Conservation (phyloP, 139 green algal species). For the Chlamydomonas schloesseri region DNA sequence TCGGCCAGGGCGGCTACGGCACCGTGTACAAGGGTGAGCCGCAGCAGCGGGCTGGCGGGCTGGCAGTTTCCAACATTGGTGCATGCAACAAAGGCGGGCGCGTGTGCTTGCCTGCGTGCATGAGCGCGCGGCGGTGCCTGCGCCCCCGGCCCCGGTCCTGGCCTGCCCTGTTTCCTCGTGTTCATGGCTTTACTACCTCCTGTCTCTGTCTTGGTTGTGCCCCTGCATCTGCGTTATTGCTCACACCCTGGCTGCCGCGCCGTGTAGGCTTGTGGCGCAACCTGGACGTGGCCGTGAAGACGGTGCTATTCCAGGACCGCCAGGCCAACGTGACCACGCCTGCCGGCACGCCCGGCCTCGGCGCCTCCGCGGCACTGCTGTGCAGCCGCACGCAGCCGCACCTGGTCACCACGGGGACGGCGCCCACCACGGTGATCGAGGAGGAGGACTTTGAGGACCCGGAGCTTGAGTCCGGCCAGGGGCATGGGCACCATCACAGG, state of each 20-base stretch:
- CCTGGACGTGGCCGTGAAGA: slow-evolving; percentile 64
- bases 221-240: no score
- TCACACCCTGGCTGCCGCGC: no score
- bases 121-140: no score
- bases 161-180: no score
- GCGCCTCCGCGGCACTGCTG: neutral
- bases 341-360: neutral
- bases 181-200: no score
- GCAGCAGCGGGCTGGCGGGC: no score
- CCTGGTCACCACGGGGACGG: neutral
- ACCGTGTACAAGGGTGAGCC: slow-evolving; percentile 43
- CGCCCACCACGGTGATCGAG: neutral
- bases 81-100: no score
- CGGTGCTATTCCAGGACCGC: slow-evolving; percentile 61
- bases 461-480: neutral
- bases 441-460: neutral
- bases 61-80: no score
- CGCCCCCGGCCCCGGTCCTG: no score
- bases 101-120: no score
- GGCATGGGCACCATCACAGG: no score
- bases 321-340: neutral
- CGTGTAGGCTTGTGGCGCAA: slow-evolving; percentile 46
- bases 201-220: no score
- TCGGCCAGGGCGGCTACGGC: slow-evolving; percentile 53
- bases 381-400: neutral